Evolutionary conservation across 352 stramenopile genomes (phyloP).

Genomic region (Elongisporangium anandrum): DNA sequence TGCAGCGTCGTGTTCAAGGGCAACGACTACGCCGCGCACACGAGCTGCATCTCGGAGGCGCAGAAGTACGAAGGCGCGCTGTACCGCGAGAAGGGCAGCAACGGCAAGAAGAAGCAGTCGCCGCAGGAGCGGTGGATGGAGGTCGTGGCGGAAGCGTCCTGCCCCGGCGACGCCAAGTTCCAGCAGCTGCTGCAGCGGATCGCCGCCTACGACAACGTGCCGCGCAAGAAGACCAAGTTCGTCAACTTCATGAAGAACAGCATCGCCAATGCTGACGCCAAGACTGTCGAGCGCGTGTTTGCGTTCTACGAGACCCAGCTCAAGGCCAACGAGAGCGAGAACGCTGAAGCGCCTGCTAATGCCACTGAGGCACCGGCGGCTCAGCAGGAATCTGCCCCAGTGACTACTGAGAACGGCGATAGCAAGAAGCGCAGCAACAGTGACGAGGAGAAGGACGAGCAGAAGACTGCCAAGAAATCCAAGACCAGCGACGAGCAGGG

Average conservation of each 20-base stretch:
- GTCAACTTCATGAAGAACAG: conserved; percentile 90
- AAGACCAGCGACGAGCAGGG: conserved; percentile 9
- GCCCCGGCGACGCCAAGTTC: conserved; percentile 40
- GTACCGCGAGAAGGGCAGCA: conserved; percentile 70
- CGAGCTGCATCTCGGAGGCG: conserved; percentile 91
- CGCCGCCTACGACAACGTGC: conserved; percentile 86
- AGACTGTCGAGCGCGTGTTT: conserved; percentile 64
- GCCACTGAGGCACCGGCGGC: conserved; percentile 4
- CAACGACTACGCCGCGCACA: conserved; percentile 87
- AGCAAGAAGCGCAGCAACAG: conserved; percentile 46
- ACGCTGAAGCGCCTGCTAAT: conserved; percentile 1
- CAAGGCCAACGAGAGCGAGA: conserved; percentile 33
- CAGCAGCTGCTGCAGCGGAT: conserved; percentile 75
- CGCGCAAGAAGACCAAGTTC: conserved; percentile 93
- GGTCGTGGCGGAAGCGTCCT: conserved; percentile 49
- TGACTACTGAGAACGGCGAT: conserved; percentile 4
- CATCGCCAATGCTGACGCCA: conserved; percentile 43
- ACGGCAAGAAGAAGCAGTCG: conserved; percentile 73
- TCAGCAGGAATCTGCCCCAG: background rate
- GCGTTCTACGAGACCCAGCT: conserved; percentile 61
- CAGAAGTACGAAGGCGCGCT: conserved; percentile 92
- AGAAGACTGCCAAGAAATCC: conserved; percentile 43
- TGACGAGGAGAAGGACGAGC: conserved; percentile 18
- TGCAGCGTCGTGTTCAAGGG: conserved; percentile 90
- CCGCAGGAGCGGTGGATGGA: conserved; percentile 88